Evolutionary conservation across 2,329 filamentous ascomycete genomes (phyloP), one percentile per base, ranked within the genome.

Genomic region (Pseudogymnoascus sp.): DNA sequence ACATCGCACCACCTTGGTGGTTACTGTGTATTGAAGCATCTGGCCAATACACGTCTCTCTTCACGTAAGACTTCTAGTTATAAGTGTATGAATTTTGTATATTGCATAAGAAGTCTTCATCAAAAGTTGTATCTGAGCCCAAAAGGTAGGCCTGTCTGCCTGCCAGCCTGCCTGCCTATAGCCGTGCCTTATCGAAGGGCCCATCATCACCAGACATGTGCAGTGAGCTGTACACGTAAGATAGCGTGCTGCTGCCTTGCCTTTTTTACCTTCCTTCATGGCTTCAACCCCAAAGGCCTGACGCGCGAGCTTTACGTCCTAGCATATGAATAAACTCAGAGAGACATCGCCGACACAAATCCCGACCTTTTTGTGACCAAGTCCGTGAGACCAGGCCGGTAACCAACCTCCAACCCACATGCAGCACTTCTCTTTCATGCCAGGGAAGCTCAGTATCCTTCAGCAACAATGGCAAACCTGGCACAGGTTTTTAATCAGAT

Each of bases 401-500:
- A 61, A 31, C 56, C 38, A 40, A 16, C 28, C 43, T 36, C 37
- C 61, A 46, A 56, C 61, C 34, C 53, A 11, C 21, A 61, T 40
- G 34, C 63, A 63, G 61, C 62, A 60, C 28, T 61, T 37, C 53
- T 46, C 61, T 56, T 38, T 66, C 63, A 60, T 56, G 46, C 60
- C 62, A 59, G 63, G 36, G 42, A 60, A 63, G 59, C 42, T 53
- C 42, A 38, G 63, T 62, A 53, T 59, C 64, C 62, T 63, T 63
- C 62, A 62, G 25, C 25, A 66, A 64, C 63, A 34, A 56, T 31
- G 59, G 60, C 62, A 36, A 59, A 40, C 18, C 61, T 68, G 25
- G 49, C 62, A 16, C 38, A 63, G 21, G 38, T 23, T 18, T 60
- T 68, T 8, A 61, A 66, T 37, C 63, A 66, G 8, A 38, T 69